Evolutionary conservation across 176 grass and related monocot species (phyloP), one percentile per base, ranked within the genome.

Genomic region (Raddia guianensis): DNA sequence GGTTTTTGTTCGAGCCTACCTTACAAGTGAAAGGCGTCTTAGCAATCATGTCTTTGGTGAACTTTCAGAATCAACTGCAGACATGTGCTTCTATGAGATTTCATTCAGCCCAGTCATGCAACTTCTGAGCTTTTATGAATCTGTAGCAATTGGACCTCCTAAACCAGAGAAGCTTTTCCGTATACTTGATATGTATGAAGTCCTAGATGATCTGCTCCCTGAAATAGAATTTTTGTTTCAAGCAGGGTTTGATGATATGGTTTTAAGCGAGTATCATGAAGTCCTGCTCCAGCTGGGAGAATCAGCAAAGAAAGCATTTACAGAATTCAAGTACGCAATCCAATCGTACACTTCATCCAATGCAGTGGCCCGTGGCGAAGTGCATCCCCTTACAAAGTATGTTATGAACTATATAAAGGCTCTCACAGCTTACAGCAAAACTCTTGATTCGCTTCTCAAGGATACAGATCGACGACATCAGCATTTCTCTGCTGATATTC

Each of bases 331-430:
- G 49, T 73, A 89, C 79, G 86, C 49, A 2, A 91, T 99, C 56
- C 79, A 91, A 77, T 79, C 84, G 37, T 81, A 93, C 81, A 90
- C 80, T 42, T 93, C 92, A 32, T 84, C 89, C 34, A 93, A 27
- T 79, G 75, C 80, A 43, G 83, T 89, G 64, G 50, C 86, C 72
- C 66, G 85, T 74, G 96, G 92, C 34, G 82, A 48, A 27, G 84
- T 98, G 60, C 96, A 95, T 76, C 96, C 90, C 15, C 82, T 95
- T 67, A 87, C 96, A 71, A 91, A 87, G 68, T 98, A 98, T 91
- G 96, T 98, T 21, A 98, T 95, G 96, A 98, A 98, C 78, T 98
- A 95, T 74, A 95, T 98, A 56, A 90, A 66, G 51, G 77, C 90
- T 79, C 86, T 98, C 58, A 80, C 84, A 16, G 86, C 51, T 87